Evolutionary conservation across 2,329 filamentous ascomycete species (phyloP).

Genomic region (Emergomyces orientalis): DNA sequence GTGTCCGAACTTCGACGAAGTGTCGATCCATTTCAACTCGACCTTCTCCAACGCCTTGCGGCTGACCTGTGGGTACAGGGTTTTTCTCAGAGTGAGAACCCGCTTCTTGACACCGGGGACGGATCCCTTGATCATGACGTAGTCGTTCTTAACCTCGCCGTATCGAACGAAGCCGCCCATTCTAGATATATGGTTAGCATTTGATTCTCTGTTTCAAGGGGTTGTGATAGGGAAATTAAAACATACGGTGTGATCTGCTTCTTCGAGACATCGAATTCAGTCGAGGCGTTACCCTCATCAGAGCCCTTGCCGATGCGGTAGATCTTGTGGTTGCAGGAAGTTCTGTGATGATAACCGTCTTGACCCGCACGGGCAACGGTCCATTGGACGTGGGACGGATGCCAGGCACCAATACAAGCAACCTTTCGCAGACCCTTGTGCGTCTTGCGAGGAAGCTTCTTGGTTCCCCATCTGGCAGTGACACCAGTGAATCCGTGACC

Average conservation of each 20-base stretch:
- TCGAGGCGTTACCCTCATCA: slow-evolving; percentile 86
- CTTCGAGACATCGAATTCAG: slow-evolving; percentile 94
- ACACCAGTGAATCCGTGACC: slow-evolving; percentile 98
- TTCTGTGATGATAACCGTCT: slow-evolving; percentile 99
- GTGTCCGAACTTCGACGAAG: slow-evolving; percentile 99
- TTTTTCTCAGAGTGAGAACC: slow-evolving; percentile 97
- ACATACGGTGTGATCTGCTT: slow-evolving; percentile 99
- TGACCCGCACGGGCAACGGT: slow-evolving; percentile 99
- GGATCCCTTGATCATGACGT: slow-evolving; percentile 93
- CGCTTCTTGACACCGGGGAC: slow-evolving; percentile 99
- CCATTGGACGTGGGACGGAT: slow-evolving; percentile 99
- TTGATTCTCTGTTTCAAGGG: not conserved
- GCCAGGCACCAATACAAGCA: slow-evolving; percentile 99
- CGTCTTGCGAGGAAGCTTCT: slow-evolving; percentile 99
- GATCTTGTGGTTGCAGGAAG: slow-evolving; percentile 99
- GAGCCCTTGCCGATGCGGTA: slow-evolving; percentile 94
- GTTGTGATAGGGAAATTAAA: not conserved
- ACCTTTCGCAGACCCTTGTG: slow-evolving; percentile 99
- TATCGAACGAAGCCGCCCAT: slow-evolving; percentile 99
- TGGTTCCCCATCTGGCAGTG: slow-evolving; percentile 96
- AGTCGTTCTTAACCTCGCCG: slow-evolving; percentile 99
- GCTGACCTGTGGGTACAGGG: slow-evolving; percentile 95
- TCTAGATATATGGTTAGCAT: slow-evolving; percentile 47
- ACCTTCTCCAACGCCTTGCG: slow-evolving; percentile 97
- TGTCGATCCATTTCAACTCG: slow-evolving; percentile 99